Conservation (phyloP, 768 basidiomycete genomes). For the Collybia sp. region DNA sequence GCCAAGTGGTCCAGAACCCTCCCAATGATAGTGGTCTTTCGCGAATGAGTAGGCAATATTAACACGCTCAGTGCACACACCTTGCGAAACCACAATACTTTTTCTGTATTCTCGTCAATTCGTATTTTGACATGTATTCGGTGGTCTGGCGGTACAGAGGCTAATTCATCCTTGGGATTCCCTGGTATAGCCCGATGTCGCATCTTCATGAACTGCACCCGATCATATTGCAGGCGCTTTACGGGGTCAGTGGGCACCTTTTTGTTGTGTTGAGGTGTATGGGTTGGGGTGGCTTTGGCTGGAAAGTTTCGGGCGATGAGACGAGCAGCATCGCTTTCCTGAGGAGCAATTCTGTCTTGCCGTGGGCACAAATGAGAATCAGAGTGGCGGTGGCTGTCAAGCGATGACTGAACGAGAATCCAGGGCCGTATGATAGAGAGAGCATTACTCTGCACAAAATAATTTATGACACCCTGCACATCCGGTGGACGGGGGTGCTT, state of each 20-base stretch:
- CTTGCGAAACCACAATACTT: conserved; percentile 69
- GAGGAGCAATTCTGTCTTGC: conserved; percentile 8
- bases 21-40: conserved; percentile 46
- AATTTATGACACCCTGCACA: conserved; percentile 51
- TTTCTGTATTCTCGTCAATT: conserved; percentile 27
- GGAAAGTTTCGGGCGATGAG: conserved; percentile 53
- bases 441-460: conserved; percentile 61
- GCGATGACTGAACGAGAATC: conserved; percentile 9
- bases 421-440: neutral
- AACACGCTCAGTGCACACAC: conserved; percentile 28
- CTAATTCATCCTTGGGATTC: conserved; percentile 51
- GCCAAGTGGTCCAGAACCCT: conserved; percentile 56
- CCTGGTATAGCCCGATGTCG: conserved; percentile 63
- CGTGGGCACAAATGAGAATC: conserved; percentile 53
- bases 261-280: conserved; percentile 13
- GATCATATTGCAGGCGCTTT: conserved; percentile 49
- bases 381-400: conserved; percentile 60
- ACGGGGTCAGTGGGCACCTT: conserved; percentile 44
- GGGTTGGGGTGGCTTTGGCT: conserved; percentile 14
- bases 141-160: conserved; percentile 44
- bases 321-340: conserved; percentile 44
- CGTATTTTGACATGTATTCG: conserved; percentile 53
- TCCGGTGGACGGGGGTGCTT: conserved; percentile 21
- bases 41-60: neutral
- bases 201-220: conserved; percentile 70